Conservation (phyloP, 2,329 filamentous ascomycete species). For the Cladophialophora carrionii region DNA sequence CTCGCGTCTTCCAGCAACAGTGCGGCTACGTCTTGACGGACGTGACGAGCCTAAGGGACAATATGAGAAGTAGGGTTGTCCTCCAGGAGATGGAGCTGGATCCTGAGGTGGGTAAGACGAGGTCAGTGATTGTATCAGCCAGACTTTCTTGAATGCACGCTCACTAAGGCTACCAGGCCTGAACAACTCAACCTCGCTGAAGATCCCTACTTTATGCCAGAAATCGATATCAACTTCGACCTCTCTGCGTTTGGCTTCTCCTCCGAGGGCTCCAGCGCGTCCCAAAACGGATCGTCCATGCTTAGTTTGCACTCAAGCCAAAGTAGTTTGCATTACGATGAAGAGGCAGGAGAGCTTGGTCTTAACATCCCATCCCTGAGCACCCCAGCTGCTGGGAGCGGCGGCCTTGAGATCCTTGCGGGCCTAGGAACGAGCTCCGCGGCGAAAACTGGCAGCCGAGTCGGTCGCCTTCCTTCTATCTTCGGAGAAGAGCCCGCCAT, state of each 20-base stretch:
- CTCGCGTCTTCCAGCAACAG: slow-evolving; percentile 83
- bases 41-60: slow-evolving; percentile 71
- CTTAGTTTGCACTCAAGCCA: slow-evolving; percentile 38
- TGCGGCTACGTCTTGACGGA: slow-evolving; percentile 84
- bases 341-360: slow-evolving; percentile 41
- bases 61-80: slow-evolving; percentile 69
- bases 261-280: slow-evolving; percentile 44
- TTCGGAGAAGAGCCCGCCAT: slow-evolving; percentile 51
- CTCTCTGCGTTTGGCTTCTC: slow-evolving; percentile 51
- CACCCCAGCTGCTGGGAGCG: slow-evolving; percentile 44
- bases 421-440: slow-evolving; percentile 50
- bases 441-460: slow-evolving; percentile 41
- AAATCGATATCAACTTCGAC: slow-evolving; percentile 62
- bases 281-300: slow-evolving; percentile 33
- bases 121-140: slow-evolving; percentile 56
- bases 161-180: slow-evolving; percentile 57
- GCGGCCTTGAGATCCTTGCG: slow-evolving; percentile 44
- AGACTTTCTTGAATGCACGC: background rate
- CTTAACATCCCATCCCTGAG: slow-evolving; percentile 56
- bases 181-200: slow-evolving; percentile 77
- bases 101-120: slow-evolving; percentile 69
- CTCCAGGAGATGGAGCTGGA: slow-evolving; percentile 66
- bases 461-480: slow-evolving; percentile 39
- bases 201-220: slow-evolving; percentile 78
- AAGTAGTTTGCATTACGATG: slow-evolving; percentile 40